These are phyloP conservation scores for Triticum urartu DNA, from an alignment of 176 grass and related monocot species.

Conservation along the genomic window DNA sequence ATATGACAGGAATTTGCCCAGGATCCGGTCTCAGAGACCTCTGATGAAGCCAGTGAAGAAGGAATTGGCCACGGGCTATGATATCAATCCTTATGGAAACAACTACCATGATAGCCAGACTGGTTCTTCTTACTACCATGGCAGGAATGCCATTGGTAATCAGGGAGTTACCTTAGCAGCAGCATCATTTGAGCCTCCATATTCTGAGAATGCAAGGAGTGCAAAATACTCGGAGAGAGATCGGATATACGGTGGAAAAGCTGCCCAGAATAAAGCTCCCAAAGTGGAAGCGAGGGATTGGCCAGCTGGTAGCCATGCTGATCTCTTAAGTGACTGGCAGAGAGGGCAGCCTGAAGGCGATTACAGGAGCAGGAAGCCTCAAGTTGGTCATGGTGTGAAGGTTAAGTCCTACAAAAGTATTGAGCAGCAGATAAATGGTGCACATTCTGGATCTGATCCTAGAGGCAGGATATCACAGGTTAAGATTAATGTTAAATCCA, in stretches of 20 bases:
- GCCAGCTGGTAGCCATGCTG: slow-evolving; percentile 33
- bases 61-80: slow-evolving; percentile 45
- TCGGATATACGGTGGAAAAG: slow-evolving; percentile 41
- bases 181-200: slow-evolving; percentile 51
- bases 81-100: slow-evolving; percentile 37
- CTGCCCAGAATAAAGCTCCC: slow-evolving; percentile 32
- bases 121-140: slow-evolving; percentile 44
- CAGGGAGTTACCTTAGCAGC: slow-evolving; percentile 75
- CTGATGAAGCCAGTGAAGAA: slow-evolving; percentile 64
- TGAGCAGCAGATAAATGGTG: slow-evolving; percentile 38
- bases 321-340: slow-evolving; percentile 52
- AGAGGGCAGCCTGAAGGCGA: slow-evolving; percentile 36
- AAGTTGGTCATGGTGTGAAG: slow-evolving; percentile 41
- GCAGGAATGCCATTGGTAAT: slow-evolving; percentile 35
- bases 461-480: slow-evolving; percentile 42
- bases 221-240: slow-evolving; percentile 60
- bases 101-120: slow-evolving; percentile 38
- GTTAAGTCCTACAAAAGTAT: slow-evolving; percentile 51
- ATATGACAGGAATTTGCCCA: slow-evolving; percentile 34
- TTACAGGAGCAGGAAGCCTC: slow-evolving; percentile 42
- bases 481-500: slow-evolving; percentile 44
- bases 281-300: slow-evolving; percentile 36
- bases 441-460: slow-evolving; percentile 33
- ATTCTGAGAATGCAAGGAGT: slow-evolving; percentile 43
- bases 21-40: slow-evolving; percentile 20